Evolutionary conservation across 2,329 filamentous ascomycete species (phyloP).

Genomic region (Chrysoporthe puriensis): DNA sequence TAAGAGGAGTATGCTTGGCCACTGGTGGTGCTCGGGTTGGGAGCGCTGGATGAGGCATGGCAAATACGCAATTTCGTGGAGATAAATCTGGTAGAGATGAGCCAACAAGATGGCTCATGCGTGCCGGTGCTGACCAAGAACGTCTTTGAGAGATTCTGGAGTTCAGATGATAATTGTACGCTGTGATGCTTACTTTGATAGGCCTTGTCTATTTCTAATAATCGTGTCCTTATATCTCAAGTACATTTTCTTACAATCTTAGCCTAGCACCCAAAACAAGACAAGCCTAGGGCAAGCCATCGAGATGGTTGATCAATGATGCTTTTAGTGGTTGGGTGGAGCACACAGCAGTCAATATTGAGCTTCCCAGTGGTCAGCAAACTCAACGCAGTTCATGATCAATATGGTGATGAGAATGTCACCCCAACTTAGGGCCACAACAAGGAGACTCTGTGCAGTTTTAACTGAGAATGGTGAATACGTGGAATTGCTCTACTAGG

Average conservation of each 20-base stretch:
- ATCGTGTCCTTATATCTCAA: constrained; percentile 28
- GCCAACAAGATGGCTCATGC: constrained; percentile 35
- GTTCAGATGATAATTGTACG: constrained; percentile 32
- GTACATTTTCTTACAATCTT: neutral
- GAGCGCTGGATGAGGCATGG: constrained; percentile 32
- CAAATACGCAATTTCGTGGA: constrained; percentile 35
- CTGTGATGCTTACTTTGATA: constrained; percentile 46
- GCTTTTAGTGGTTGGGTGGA: too few species aligned
- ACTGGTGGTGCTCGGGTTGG: constrained; percentile 42
- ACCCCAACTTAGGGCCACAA: too few species aligned
- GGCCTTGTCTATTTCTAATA: constrained; percentile 36
- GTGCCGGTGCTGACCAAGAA: constrained; percentile 38
- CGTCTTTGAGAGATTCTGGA: constrained; percentile 43
- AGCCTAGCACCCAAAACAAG: neutral
- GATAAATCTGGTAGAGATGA: constrained; percentile 35
- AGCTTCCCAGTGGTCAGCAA: neutral
- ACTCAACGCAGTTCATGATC: too few species aligned
- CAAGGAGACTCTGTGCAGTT: too few species aligned
- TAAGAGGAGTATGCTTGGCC: constrained; percentile 40
- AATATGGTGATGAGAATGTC: too few species aligned
- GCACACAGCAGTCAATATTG: neutral
- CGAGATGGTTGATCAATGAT: neutral
- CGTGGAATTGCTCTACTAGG: neutral
- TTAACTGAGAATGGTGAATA: neutral
- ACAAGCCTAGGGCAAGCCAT: neutral